These are phyloP conservation scores for Neopestalotiopsis clavispora DNA, from an alignment of 2,329 filamentous ascomycete genomes.

Conservation along the genomic window DNA sequence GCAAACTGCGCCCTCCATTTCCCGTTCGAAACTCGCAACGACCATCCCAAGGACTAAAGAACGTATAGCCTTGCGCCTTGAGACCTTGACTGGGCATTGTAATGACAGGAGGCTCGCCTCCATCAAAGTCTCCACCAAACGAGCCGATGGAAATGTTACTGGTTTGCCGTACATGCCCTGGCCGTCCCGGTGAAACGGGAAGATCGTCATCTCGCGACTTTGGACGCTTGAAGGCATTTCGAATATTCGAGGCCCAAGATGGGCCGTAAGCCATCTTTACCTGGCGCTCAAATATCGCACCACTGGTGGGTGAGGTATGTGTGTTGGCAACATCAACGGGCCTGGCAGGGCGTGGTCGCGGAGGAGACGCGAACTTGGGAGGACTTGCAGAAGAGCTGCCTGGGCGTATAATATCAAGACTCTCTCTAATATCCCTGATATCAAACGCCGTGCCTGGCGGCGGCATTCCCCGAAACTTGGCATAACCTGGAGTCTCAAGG, in stretches of 20 bases:
- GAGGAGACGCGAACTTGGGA: conserved; percentile 1
- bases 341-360: not conserved
- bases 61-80: conserved; percentile 72
- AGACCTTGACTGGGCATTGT: conserved; percentile 52
- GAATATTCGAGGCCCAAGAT: conserved; percentile 52
- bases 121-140: conserved; percentile 34
- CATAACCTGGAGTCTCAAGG: conserved; percentile 61
- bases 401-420: conserved; percentile 27
- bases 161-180: conserved; percentile 33
- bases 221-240: conserved; percentile 47
- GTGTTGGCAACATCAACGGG: conserved; percentile 14
- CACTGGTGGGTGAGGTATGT: conserved; percentile 24
- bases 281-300: conserved; percentile 54
- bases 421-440: conserved; percentile 19
- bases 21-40: conserved; percentile 85
- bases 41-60: conserved; percentile 85
- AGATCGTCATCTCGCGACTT: conserved; percentile 35
- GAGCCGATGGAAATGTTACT: conserved; percentile 42
- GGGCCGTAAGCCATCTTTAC: conserved; percentile 63
- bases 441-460: conserved; percentile 21
- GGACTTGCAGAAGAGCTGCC: conserved; percentile 23
- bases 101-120: conserved; percentile 36
- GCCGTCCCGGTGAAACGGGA: conserved; percentile 31
- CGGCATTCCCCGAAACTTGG: conserved; percentile 59
- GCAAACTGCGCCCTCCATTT: conserved; percentile 73